Conservation (phyloP, 1,139 yeast genomes). For the Pichia sp. region DNA sequence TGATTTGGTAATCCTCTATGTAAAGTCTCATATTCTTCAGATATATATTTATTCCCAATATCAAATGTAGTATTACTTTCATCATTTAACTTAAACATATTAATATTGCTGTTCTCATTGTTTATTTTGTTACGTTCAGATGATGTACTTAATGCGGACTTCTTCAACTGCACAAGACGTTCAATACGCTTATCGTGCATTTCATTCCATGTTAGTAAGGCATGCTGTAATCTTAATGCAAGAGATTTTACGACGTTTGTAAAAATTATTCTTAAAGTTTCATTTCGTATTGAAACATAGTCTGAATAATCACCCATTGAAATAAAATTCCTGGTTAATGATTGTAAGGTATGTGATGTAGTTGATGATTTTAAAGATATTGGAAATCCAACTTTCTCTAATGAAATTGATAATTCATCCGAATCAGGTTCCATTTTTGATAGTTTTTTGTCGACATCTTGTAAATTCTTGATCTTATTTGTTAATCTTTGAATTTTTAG, state of each 20-base stretch:
- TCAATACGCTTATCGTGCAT: constrained; percentile 25
- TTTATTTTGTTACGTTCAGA: neutral
- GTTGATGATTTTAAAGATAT: neutral
- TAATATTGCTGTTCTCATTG: neutral
- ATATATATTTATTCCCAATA: neutral
- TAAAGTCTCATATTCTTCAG: constrained; percentile 19
- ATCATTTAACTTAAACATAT: constrained; percentile 1
- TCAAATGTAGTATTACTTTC: neutral
- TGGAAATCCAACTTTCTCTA: constrained; percentile 6
- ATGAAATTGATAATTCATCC: constrained; percentile 3
- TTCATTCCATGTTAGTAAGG: constrained; percentile 23
- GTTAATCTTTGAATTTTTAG: constrained; percentile 20
- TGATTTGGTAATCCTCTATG: constrained; percentile 28
- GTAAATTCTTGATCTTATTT: constrained; percentile 20
- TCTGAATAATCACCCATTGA: constrained; percentile 28
- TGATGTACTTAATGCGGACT: constrained; percentile 23
- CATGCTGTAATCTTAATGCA: constrained; percentile 21
- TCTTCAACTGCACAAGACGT: constrained; percentile 24
- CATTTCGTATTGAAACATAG: constrained; percentile 16
- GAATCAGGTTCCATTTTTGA: constrained; percentile 2
- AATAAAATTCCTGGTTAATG: constrained; percentile 22
- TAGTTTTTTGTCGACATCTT: constrained; percentile 5
- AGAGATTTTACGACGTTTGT: constrained; percentile 23
- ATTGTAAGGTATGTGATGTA: constrained; percentile 15
- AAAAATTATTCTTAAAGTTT: constrained; percentile 22